Base-by-base conservation (phyloP, 2,329 filamentous ascomycete genomes). In the Penicillium sp. region DNA sequence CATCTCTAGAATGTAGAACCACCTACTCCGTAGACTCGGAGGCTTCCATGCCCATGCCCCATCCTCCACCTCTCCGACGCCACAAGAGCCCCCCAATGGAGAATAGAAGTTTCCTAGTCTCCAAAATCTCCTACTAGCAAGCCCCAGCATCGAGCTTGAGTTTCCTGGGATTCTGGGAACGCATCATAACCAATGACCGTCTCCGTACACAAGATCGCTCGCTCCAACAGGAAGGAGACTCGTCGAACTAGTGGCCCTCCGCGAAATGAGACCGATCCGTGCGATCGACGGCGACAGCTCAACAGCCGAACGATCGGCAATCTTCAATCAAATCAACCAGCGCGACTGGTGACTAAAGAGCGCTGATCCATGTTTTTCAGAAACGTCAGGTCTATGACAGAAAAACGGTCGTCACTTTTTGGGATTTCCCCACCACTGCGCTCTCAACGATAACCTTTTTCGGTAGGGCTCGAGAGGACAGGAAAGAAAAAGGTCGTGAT, bases 261-360 rank as follows among this genome's bases (percentile, higher is more conserved):
- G 53, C 56, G 58, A 64, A 65, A 63, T 59, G 63, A 65, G 61
- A 61, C 53, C 58, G 60, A 70, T 70, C 61, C 53, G 59, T 69
- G 63, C 62, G 65, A 71, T 70, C 62, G 63, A 45, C 60, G 53
- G 54, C 53, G 44, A 56, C 55, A 64, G 51, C 44, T 54, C 33
- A 65, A 58, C 56, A 68, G 55, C 63, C 63, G 62, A 69, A 65
- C 49, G 71, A 72, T 73, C 72, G 65, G 70, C 70, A 69, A 65
- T 68, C 65, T 61, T 68, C 63, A 69, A 70, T 68, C 59, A 72
- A 72, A 71, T 59, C 47, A 66, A 66, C 67, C 67, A 65, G 38
- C 40, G 59, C 58, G 58, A 61, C 56, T 59, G 57, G 63, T 57
- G 57, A 59, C 38, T 10, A 30, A 9, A 42, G 50, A 55, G 61